phyloP scores from a whole-genome alignment of 768 basidiomycete species.

The Suillus hirtellus region DNA sequence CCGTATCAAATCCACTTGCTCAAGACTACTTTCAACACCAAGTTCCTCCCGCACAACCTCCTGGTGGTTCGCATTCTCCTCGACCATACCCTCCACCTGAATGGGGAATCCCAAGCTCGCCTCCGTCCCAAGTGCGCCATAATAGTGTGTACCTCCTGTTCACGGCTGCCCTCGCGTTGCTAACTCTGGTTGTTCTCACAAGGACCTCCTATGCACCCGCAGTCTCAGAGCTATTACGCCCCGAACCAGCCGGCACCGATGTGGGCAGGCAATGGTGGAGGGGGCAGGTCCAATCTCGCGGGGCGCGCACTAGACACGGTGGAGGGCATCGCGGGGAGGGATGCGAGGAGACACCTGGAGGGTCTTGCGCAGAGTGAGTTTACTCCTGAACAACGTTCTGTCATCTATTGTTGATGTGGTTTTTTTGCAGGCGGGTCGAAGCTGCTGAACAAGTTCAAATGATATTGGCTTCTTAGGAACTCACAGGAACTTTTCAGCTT shows the following conservation, averaged over 20 bases:
- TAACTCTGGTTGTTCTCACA: constrained; percentile 1
- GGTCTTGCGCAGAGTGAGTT: constrained; percentile 54
- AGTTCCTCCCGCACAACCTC: background rate
- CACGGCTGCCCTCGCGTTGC: background rate
- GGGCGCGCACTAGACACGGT: constrained; percentile 51
- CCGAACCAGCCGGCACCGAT: constrained; percentile 14
- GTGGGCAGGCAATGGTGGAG: constrained; percentile 10
- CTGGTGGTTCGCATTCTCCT: constrained; percentile 6
- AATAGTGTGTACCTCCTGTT: constrained; percentile 34
- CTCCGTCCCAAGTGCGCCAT: constrained; percentile 33
- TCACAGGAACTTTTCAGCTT: background rate
- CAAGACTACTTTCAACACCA: background rate
- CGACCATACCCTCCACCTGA: constrained; percentile 5
- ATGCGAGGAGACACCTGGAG: constrained; percentile 51
- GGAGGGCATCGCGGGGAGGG: constrained; percentile 56
- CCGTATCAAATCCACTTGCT: constrained; percentile 2
- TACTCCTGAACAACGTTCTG: constrained; percentile 10
- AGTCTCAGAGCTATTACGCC: constrained; percentile 13
- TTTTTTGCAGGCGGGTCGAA: constrained; percentile 14
- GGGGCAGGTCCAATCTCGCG: constrained; percentile 6
- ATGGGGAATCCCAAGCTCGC: constrained; percentile 21
- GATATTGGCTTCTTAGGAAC: background rate
- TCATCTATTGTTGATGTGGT: background rate
- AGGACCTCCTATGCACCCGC: constrained; percentile 16
- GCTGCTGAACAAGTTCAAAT: constrained; percentile 19